Conservation (phyloP, 106 monocot genomes). For the Allium fistulosum region DNA sequence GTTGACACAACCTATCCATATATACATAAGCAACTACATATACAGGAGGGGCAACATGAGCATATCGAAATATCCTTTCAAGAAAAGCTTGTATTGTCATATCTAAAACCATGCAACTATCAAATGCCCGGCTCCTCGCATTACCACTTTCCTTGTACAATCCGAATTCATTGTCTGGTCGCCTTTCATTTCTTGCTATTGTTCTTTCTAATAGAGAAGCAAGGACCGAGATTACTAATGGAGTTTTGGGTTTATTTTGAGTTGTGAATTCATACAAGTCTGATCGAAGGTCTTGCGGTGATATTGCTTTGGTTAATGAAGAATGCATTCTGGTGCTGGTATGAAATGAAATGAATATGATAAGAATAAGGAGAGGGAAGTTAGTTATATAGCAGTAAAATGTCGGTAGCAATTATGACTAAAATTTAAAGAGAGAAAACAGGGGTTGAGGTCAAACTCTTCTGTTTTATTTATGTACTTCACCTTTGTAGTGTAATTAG, state of each 20-base stretch:
- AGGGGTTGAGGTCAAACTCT: too few relatives aligned
- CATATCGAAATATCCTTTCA: constrained; percentile 59
- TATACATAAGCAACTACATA: constrained; percentile 84
- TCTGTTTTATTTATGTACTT: too few relatives aligned
- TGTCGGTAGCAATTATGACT: too few relatives aligned
- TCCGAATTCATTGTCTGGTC: too few relatives aligned
- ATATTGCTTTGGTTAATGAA: constrained; percentile 14
- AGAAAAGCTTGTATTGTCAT: constrained; percentile 59
- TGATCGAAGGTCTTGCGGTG: constrained; percentile 29
- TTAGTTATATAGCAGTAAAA: too few relatives aligned
- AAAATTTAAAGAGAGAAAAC: too few relatives aligned
- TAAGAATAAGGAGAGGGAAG: too few relatives aligned
- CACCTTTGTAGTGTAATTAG: too few relatives aligned
- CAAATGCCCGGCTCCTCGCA: constrained; percentile 16
- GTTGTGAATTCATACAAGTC: constrained; percentile 31
- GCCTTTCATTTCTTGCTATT: constrained; percentile 33
- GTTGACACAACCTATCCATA: constrained; percentile 50
- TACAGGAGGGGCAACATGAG: constrained; percentile 42
- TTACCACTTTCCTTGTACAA: too few relatives aligned
- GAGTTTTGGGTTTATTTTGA: constrained; percentile 18
- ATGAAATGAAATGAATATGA: too few relatives aligned
- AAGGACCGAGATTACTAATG: constrained; percentile 62
- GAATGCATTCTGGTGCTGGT: not conserved
- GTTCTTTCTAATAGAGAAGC: constrained; percentile 59
- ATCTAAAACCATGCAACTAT: constrained; percentile 41